Evolutionary conservation across 495 filamentous ascomycete genomes (phyloP).

Genomic region (Penicillium odoratum): DNA sequence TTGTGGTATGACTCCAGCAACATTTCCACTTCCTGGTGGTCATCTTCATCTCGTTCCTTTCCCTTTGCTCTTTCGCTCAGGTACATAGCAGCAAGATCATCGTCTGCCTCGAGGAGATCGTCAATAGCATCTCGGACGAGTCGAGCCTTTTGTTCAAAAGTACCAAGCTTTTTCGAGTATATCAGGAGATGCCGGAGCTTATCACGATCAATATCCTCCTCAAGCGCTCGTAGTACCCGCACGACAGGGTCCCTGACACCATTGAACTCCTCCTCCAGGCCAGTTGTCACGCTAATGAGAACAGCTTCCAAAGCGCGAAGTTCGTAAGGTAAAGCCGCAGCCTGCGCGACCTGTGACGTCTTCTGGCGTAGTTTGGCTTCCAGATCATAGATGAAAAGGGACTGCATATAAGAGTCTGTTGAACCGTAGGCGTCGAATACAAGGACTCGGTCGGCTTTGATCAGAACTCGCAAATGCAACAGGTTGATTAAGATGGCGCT

Average conservation of each 20-base stretch:
- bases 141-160: conserved; percentile 95
- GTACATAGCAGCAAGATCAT: conserved; percentile 95
- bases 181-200: conserved; percentile 87
- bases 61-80: conserved; percentile 81
- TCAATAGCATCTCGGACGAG: conserved; percentile 94
- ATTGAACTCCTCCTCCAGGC: conserved; percentile 90
- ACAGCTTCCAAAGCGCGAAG: conserved; percentile 60
- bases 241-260: conserved; percentile 90
- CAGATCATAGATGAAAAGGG: conserved; percentile 92
- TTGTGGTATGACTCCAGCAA: conserved; percentile 96
- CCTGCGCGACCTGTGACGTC: conserved; percentile 42
- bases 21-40: conserved; percentile 97
- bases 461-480: conserved; percentile 87
- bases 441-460: conserved; percentile 90
- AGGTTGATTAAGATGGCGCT: conserved; percentile 94
- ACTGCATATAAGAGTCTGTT: conserved; percentile 92
- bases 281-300: conserved; percentile 68
- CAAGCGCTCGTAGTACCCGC: conserved; percentile 79
- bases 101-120: conserved; percentile 95
- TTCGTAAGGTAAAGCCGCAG: conserved; percentile 61
- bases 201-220: conserved; percentile 96
- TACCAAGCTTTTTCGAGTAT: conserved; percentile 91
- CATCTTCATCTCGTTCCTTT: conserved; percentile 71
- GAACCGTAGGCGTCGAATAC: conserved; percentile 95
- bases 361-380: conserved; percentile 64